Evolutionary conservation across 495 filamentous ascomycete genomes (phyloP).

Genomic region (Glutinoglossum americanum): DNA sequence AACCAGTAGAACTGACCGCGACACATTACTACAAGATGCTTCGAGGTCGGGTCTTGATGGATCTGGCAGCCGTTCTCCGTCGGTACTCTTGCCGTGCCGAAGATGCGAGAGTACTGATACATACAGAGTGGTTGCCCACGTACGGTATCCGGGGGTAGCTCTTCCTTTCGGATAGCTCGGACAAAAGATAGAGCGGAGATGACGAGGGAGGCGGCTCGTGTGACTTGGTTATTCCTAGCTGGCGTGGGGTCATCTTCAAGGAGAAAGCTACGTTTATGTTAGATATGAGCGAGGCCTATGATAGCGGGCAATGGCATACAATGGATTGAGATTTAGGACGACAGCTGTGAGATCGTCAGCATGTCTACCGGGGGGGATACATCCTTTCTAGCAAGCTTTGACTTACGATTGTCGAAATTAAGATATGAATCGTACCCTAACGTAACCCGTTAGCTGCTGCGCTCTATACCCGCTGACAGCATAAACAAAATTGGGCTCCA

Average conservation of each 20-base stretch:
- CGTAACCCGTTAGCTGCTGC: neutral
- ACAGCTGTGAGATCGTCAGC: constrained; percentile 31
- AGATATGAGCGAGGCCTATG: neutral
- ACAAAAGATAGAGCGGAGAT: constrained; percentile 84
- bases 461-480: neutral
- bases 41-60: constrained; percentile 70
- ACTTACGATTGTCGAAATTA: constrained; percentile 77
- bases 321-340: constrained; percentile 91
- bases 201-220: constrained; percentile 76
- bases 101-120: constrained; percentile 93
- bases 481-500: neutral
- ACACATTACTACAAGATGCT: constrained; percentile 85
- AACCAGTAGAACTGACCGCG: constrained; percentile 99
- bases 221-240: constrained; percentile 88
- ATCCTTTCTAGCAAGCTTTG: neutral
- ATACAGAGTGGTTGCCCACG: constrained; percentile 73
- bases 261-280: constrained; percentile 34
- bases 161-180: constrained; percentile 77
- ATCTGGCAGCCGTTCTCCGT: constrained; percentile 94
- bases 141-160: constrained; percentile 75
- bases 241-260: constrained; percentile 95
- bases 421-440: constrained; percentile 97
- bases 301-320: constrained; percentile 15
- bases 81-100: constrained; percentile 85
- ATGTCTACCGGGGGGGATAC: neutral